Evolutionary conservation across 2,329 filamentous ascomycete species (phyloP).

Genomic region (Aspergillus fructus): DNA sequence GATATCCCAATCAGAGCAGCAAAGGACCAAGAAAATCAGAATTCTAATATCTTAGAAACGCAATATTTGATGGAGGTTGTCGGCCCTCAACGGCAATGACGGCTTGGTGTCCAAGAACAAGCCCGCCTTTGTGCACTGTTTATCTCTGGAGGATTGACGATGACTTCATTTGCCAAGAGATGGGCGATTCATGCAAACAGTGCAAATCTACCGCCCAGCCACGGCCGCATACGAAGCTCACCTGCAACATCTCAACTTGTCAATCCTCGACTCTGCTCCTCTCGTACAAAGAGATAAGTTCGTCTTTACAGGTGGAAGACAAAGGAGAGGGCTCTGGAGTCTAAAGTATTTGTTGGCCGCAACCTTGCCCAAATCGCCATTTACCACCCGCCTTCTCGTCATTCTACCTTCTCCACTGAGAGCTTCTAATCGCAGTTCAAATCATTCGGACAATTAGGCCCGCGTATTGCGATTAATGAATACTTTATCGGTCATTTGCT

Average conservation of each 20-base stretch:
- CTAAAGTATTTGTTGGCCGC: not conserved
- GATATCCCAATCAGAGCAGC: not conserved
- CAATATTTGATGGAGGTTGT: not conserved
- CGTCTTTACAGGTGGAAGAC: not conserved
- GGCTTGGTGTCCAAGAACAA: constrained; percentile 1
- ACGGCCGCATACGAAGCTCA: not conserved
- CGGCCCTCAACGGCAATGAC: not conserved
- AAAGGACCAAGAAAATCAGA: not conserved
- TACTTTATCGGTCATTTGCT: not conserved
- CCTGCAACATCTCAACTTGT: not conserved
- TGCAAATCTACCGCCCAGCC: constrained; percentile 29
- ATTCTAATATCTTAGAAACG: not conserved
- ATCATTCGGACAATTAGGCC: not conserved
- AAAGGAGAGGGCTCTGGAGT: not conserved
- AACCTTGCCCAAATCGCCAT: not conserved
- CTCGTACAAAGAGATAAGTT: not conserved
- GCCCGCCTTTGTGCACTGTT: not conserved
- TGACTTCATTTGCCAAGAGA: constrained; percentile 21
- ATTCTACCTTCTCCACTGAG: not conserved
- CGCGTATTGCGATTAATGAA: not conserved
- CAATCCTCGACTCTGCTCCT: not conserved
- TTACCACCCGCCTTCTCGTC: not conserved
- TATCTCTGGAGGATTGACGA: constrained; percentile 8
- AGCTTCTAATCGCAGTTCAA: not conserved
- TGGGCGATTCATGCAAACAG: constrained; percentile 25